Percentiles rank a stretch among this genome's conserved stretches.
These are phyloP conservation scores for Kodamaea jinghongensis DNA, from an alignment of 805 yeast genomes.

Conservation along the genomic window DNA sequence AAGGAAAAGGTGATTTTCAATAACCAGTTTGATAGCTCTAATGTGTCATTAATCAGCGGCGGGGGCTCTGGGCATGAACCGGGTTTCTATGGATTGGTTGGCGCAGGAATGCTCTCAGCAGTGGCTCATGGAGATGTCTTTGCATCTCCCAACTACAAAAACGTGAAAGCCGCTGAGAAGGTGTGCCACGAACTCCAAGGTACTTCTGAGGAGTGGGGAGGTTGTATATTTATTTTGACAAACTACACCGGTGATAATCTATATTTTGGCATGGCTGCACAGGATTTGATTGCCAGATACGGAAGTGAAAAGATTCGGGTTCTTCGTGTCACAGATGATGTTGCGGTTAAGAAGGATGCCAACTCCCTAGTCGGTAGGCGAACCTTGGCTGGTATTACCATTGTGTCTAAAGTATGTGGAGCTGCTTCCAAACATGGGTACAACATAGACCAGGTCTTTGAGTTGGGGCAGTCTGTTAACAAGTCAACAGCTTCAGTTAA, in stretches of 20 bases:
- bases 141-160: slow-evolving; percentile 39
- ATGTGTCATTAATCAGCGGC: slow-evolving; percentile 35
- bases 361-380: slow-evolving; percentile 36
- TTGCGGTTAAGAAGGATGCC: slow-evolving; percentile 28
- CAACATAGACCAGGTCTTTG: slow-evolving; percentile 23
- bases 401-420: slow-evolving; percentile 31
- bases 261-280: slow-evolving; percentile 40
- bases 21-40: slow-evolving; percentile 20
- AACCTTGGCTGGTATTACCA: slow-evolving; percentile 32
- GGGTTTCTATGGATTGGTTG: slow-evolving; percentile 40
- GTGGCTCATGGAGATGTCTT: slow-evolving; percentile 42
- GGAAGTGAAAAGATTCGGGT: slow-evolving; percentile 29
- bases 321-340: slow-evolving; percentile 35
- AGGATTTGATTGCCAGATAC: slow-evolving; percentile 29
- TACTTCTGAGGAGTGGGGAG: slow-evolving; percentile 31
- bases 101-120: slow-evolving; percentile 37
- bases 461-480: slow-evolving; percentile 26
- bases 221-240: slow-evolving; percentile 32
- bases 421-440: slow-evolving; percentile 25
- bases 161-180: slow-evolving; percentile 37
- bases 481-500: slow-evolving; percentile 29
- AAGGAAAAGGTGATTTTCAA: slow-evolving; percentile 33
- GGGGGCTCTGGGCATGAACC: slow-evolving; percentile 48
- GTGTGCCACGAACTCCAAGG: too few species aligned
- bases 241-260: slow-evolving; percentile 41